Percentiles rank a stretch among this genome's conserved stretches.
These are phyloP conservation scores for Sarocladium brachiariae DNA, from an alignment of 2,329 filamentous ascomycete species.

Conservation along the genomic window DNA sequence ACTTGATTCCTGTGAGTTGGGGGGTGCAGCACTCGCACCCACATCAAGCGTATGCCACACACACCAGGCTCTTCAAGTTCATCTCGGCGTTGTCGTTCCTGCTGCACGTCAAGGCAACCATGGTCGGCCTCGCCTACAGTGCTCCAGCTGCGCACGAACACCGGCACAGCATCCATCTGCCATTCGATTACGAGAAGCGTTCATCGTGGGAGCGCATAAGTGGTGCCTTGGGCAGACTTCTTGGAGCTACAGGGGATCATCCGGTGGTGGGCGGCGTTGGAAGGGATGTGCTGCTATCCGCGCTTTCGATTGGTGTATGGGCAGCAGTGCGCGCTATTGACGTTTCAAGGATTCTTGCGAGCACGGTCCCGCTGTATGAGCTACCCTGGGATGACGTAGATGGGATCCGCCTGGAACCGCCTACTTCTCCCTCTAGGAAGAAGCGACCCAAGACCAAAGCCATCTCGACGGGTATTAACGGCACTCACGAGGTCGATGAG, in stretches of 20 bases:
- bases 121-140: slow-evolving; percentile 37
- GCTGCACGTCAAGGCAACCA: slow-evolving; percentile 38
- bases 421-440: not conserved
- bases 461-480: slow-evolving; percentile 1
- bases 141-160: slow-evolving; percentile 41
- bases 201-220: slow-evolving; percentile 37
- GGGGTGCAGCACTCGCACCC: slow-evolving; percentile 36
- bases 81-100: slow-evolving; percentile 36
- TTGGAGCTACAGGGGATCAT: slow-evolving; percentile 47
- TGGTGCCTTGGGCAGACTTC: slow-evolving; percentile 37
- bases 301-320: slow-evolving; percentile 49
- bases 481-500: slow-evolving; percentile 6
- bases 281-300: slow-evolving; percentile 52
- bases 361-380: slow-evolving; percentile 25
- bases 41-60: slow-evolving; percentile 31
- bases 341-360: slow-evolving; percentile 39
- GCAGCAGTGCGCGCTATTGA: slow-evolving; percentile 47
- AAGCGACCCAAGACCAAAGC: not conserved
- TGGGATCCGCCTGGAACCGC: not conserved
- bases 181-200: slow-evolving; percentile 38
- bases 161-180: slow-evolving; percentile 38
- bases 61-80: slow-evolving; percentile 39
- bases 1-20: slow-evolving; percentile 41
- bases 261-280: slow-evolving; percentile 50
- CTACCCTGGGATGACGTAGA: slow-evolving; percentile 6